Evolutionary conservation across 208 protist genomes (phyloP).

Genomic region (Leishmania mexicana): DNA sequence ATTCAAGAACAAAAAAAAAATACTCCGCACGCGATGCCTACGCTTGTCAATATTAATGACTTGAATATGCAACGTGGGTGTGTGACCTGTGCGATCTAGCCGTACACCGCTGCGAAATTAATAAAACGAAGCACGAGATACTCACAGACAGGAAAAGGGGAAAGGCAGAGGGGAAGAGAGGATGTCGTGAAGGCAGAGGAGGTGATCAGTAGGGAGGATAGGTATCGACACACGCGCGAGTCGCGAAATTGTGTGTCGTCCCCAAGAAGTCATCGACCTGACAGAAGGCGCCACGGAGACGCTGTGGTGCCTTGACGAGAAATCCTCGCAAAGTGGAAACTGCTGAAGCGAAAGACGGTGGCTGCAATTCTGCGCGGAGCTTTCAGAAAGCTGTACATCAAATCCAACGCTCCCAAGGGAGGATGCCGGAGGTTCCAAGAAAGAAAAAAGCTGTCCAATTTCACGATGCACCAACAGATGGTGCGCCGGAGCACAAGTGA

Average conservation of each 20-base stretch:
- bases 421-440: background rate
- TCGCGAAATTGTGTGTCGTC: background rate
- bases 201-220: background rate
- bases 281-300: background rate
- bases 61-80: conserved; percentile 1
- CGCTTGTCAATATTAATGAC: background rate
- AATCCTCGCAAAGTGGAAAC: background rate
- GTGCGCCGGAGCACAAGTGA: background rate
- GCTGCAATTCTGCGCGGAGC: background rate
- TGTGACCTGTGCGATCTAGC: background rate
- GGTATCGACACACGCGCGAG: background rate
- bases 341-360: background rate
- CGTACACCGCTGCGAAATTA: background rate
- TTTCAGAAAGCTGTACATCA: conserved; percentile 6
- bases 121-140: background rate
- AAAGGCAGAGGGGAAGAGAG: background rate
- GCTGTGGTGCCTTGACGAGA: too few relatives aligned
- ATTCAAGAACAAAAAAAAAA: conserved; percentile 16
- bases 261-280: background rate
- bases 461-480: background rate
- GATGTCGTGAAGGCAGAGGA: background rate
- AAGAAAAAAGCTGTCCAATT: background rate
- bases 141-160: background rate
- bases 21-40: background rate
- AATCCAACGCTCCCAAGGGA: background rate